Base-by-base conservation (phyloP, 208 protist species). In the Trypanosoma lewisi region DNA sequence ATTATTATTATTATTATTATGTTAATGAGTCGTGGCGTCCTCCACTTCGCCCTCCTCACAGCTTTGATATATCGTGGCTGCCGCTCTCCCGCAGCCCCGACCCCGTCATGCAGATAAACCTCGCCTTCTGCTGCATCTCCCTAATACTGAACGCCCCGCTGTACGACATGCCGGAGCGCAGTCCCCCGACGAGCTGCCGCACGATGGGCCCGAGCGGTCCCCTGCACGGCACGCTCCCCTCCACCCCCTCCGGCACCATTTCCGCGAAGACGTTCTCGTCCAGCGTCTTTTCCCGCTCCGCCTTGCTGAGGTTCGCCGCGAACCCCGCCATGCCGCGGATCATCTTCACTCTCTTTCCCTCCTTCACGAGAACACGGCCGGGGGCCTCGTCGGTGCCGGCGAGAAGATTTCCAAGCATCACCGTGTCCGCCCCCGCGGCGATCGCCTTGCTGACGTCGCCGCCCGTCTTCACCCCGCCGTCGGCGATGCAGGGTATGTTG, bases 261-360 rank as follows among this genome's bases (percentile, higher is more conserved):
- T 91, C 83, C 34, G 78, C 79, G 66, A 96, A 96, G 45, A 94
- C 79, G 55, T 94, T 85, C 59, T 94, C 87, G 51, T 94, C 80
- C 16, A 78, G 45, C 25, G 77, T 75, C 48, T 83, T 69, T 67
- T 96, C 87, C n/a, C 90, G 82, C 76, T 94, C 85, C 8, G 83
- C 83, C 74, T 94, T 96, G 75, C 84, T 91, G 60, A 96, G 70
- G 70, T 96, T 96, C 4, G 90, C 90, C 33, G 85, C 90, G 56
- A 86, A 96, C 47, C 90, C 90, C 12, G 90, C 90, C 90, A 96
- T 96, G 53, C 90, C 90, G 19, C 90, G 85, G 52, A 96, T 92
- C 59, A 96, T 90, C 77, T 96, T 96, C 61, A 94, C 87, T 64
- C 94, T 94, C 70, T 91, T 86, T 34, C 90, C 90, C 2, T 94